Base-by-base conservation (phyloP, 2,329 filamentous ascomycete species). In the Fusarium piperis region DNA sequence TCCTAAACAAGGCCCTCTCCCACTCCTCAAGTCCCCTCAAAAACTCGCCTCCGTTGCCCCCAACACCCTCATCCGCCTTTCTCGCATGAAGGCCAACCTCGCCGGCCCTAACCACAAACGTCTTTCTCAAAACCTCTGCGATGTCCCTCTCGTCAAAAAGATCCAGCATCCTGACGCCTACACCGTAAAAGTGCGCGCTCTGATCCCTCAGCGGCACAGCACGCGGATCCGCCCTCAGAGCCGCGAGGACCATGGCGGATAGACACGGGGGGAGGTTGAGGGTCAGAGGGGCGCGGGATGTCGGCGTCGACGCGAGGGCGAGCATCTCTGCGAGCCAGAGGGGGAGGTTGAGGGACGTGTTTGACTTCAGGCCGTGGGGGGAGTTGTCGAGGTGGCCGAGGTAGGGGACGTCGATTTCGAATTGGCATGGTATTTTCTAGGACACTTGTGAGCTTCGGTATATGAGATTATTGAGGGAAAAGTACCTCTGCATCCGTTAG, bases 311-410 rank as follows among this genome's bases (percentile, higher is more conserved):
- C 70, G 89, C 91, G 48, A 97, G 88, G 32, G 94, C 93, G 59
- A 99, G 92, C 89, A 98, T 95, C 81, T 97, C 94, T 74, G 93
- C 94, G 13, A 99, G 90, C 96, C 96, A 99, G 73, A 98, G 87
- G 2, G 96, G 96, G 1, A 98, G 90, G 68, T 92, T 89, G 52
- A 98, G 87, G 46, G 91, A 90, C 1, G 94, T 95, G 67, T 93
- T 93, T 61, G 91, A 83, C 80, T 95, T 96, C 76, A 98, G 91
- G 79, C 93, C 83, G 33, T 87, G 83, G 26, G 93, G 88, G 78
- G 94, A 95, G 77, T 94, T 94, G 82, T 97, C 94, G 66, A 99
- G 88, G 80, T 97, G 94, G 74, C 95, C 95, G 51, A 98, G 89
- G 63, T 93, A 91, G 20, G 94, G 92, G 33, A 97, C 91, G 66